Base-by-base conservation (phyloP, 1,284 basidiomycete species). In the Austroboletus niveus region DNA sequence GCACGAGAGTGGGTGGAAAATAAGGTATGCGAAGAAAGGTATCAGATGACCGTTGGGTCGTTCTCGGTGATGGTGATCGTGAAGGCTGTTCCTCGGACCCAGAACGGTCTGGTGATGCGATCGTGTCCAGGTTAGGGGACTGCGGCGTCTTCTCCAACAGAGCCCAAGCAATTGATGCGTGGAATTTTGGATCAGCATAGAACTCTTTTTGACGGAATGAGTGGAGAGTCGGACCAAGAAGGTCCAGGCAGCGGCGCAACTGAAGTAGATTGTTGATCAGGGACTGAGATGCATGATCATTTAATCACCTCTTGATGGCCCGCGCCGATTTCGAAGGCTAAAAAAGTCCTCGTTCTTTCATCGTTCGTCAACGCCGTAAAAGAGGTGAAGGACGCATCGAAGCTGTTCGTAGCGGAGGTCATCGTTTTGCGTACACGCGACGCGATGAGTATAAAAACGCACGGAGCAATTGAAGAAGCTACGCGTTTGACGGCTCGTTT, bases 101-200 rank as follows among this genome's bases (percentile, higher is more conserved):
- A 44, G 22, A 30, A n/a, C 38, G 31, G 40, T 36, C 51, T 20
- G 48, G 9, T 20, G 39, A 36, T 17, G 35, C 29, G 47, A 48
- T 44, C 30, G 51, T 49, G 15, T 48, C 47, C 42, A 32, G 34
- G 17, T 52, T 14, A 36, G 39, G 42, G 8, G 48, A 32, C 3
- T 52, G 51, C 12, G 51, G 45, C 31, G 50, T 42, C 53, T 55
- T 54, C 34, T 69, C 65, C 47, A 85, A 76, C 48, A 91, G 73
- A 10, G 84, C 82, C 90, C 92, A 93, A 9, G 81, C 89, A 48
- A 94, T 79, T 1, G 90, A 92, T 11, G 83, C 79, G 62, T 94
- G 92, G 61, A 92, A 93, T 31, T 82, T 79, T 15, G 92, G 88
- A 39, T 79, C 71, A 22, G 71, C 61, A 64, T 94, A 93, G 68